A percentile compares a stretch with the other conserved stretches of the same genome.
These are phyloP conservation scores for Notholithocarpus densiflorus DNA, from an alignment of 306 rosid species.

Conservation along the genomic window DNA sequence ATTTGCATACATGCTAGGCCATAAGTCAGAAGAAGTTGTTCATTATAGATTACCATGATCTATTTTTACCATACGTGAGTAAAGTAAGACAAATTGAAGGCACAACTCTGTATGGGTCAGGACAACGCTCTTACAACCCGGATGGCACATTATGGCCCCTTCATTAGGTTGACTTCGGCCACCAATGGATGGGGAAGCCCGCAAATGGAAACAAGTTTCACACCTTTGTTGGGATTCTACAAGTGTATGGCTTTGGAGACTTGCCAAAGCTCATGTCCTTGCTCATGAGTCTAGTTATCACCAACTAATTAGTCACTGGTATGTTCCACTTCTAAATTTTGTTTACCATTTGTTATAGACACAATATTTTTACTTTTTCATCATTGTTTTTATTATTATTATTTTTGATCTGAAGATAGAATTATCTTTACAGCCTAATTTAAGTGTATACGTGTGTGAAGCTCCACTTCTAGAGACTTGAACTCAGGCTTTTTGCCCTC, in stretches of 20 bases:
- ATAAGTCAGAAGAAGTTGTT: constrained; percentile 62
- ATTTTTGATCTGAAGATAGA: too few species aligned
- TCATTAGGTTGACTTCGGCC: constrained; percentile 74
- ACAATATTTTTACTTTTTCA: too few species aligned
- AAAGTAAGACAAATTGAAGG: constrained; percentile 56
- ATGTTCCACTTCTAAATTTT: not conserved
- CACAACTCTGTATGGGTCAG: constrained; percentile 77
- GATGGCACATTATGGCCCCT: constrained; percentile 51
- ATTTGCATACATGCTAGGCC: constrained; percentile 41
- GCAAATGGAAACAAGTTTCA: constrained; percentile 60
- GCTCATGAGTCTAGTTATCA: constrained; percentile 86
- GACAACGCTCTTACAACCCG: constrained; percentile 53
- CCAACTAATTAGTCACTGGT: constrained; percentile 90
- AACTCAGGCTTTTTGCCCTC: fast-evolving
- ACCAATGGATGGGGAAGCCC: constrained; percentile 58
- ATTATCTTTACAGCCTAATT: too few species aligned
- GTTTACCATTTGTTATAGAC: not conserved
- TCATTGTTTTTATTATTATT: too few species aligned
- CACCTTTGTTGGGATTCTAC: constrained; percentile 60
- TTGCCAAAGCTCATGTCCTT: constrained; percentile 81
- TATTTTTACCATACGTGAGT: constrained; percentile 59
- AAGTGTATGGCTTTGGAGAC: constrained; percentile 79
- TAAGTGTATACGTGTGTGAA: too few species aligned
- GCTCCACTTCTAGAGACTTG: fast-evolving
- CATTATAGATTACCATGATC: constrained; percentile 76